Evolutionary conservation across 2,329 filamentous ascomycete species (phyloP).

Genomic region (Claviceps arundinis): DNA sequence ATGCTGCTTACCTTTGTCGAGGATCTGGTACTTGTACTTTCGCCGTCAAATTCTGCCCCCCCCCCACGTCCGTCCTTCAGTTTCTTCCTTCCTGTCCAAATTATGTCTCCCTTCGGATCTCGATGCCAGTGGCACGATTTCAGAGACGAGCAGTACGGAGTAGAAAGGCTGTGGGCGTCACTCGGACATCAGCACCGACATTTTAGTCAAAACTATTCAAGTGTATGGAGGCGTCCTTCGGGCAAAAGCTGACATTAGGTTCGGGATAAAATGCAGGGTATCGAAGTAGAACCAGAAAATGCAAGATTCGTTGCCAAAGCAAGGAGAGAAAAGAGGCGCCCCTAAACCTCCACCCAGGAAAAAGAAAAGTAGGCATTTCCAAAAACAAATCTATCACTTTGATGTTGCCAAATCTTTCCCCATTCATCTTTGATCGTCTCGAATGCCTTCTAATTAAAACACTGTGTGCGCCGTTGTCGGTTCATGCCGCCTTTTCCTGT

Average conservation of each 20-base stretch:
- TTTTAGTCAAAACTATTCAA: neutral
- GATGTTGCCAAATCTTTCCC: neutral
- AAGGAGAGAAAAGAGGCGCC: no score
- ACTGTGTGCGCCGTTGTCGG: neutral
- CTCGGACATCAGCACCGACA: neutral
- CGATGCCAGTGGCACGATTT: neutral
- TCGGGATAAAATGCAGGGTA: slow-evolving; percentile 11
- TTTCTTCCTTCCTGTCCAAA: neutral
- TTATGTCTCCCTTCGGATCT: neutral
- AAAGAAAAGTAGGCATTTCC: neutral
- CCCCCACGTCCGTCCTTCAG: no score
- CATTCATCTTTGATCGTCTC: neutral
- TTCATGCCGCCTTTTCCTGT: slow-evolving; percentile 1
- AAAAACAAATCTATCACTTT: neutral
- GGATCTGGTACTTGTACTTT: no score
- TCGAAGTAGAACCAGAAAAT: slow-evolving; percentile 8
- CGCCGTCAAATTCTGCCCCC: no score
- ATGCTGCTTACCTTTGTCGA: no score
- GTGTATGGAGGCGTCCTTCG: neutral
- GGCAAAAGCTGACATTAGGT: neutral
- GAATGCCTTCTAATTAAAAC: neutral
- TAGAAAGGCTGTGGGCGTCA: no score
- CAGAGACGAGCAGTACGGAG: neutral
- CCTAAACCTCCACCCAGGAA: no score
- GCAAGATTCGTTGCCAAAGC: no score